Evolutionary conservation across 2,329 filamentous ascomycete species (phyloP).

Genomic region (Aspergillus sp.): DNA sequence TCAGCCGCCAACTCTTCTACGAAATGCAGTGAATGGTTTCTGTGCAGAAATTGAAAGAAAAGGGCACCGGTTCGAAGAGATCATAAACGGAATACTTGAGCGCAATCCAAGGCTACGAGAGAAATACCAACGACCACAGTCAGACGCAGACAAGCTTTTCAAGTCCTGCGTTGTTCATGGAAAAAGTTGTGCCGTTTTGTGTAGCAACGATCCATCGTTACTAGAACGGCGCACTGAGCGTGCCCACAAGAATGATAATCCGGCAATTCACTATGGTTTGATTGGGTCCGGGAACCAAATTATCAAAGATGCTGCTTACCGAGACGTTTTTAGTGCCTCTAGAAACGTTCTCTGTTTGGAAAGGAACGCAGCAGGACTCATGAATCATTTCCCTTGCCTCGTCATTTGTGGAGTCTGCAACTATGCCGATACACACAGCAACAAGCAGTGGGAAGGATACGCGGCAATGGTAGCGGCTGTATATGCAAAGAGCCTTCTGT

Average conservation of each 20-base stretch:
- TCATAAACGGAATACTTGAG: neutral
- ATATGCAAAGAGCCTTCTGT: neutral
- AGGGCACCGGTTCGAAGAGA: neutral
- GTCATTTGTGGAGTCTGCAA: slow-evolving; percentile 10
- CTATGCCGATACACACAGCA: neutral
- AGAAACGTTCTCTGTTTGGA: neutral
- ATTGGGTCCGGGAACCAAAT: neutral
- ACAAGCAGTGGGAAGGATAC: neutral
- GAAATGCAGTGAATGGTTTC: neutral
- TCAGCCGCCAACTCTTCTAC: neutral
- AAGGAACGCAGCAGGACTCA: neutral
- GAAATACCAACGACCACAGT: too few species aligned
- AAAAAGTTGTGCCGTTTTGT: neutral
- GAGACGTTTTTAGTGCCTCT: neutral
- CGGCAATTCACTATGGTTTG: neutral
- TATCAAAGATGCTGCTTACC: neutral
- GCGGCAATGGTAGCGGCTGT: neutral
- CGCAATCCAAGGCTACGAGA: neutral
- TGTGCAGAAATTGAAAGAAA: neutral
- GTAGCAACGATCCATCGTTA: neutral
- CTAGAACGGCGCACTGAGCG: neutral
- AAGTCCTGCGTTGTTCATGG: neutral
- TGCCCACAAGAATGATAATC: neutral
- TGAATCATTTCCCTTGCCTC: neutral
- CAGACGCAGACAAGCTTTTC: too few species aligned